Base-by-base conservation (phyloP, 1,284 basidiomycete genomes). In the Puccinia polysora region DNA sequence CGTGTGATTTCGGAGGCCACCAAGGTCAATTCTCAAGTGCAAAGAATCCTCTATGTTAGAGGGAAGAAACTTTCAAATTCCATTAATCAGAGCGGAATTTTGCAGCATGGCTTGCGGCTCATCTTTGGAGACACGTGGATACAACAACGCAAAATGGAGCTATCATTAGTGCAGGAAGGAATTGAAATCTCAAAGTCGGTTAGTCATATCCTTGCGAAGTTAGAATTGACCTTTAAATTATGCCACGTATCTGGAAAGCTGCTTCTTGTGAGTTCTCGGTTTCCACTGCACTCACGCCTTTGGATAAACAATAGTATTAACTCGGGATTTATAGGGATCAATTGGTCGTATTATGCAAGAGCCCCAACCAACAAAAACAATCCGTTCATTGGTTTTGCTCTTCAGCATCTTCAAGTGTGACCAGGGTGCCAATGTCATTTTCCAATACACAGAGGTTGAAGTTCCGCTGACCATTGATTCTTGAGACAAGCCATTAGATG, bases 401-500 rank as follows among this genome's bases (percentile, higher is more conserved):
- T 53, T 53, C 52, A 53, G 52, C 25, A 53, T 53, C 6, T 53
- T 53, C 20, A 53, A 53, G 52, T 53, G 52, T 15, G 30, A 53
- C 20, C 52, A 6, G 52, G 52, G 40, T 18, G 8, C 40, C 8
- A 18, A 25, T 8, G 52, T 53, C 25, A 14, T 53, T 25, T 53
- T 53, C 25, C n/a, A 53, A 53, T 53, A 53, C 25, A 28, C 52
- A 20, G 4, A 25, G 23, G 52, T 30, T 6, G n/a, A 53, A 25
- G 52, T 4, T 25, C 52, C 52, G 20, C 23, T 25, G 4, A 25
- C 23, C 52, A n/a, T 53, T 14, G 52, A 53, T 28, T 25, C 20
- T 15, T 53, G 25, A 25, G 25, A 53, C 6, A 25, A 43, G 18
- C 40, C 8, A 43, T 43, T 43, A 43, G 40, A 18, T 43, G 40